Conservation (phyloP, 768 basidiomycete genomes). For the Jaapia argillacea region DNA sequence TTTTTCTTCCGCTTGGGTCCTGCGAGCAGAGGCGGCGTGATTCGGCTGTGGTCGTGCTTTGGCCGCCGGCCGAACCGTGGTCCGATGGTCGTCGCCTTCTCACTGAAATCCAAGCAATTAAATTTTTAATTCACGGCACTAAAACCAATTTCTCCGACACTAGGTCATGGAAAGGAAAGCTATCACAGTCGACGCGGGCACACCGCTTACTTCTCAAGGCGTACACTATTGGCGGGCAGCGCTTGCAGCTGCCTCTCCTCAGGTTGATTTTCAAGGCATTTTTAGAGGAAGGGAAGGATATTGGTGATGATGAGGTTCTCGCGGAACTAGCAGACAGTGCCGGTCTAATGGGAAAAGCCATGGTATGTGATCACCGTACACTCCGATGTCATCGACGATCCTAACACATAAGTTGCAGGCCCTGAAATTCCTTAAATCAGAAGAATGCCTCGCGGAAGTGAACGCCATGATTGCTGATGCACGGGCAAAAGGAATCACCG, state of each 20-base stretch:
- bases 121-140: too few species aligned
- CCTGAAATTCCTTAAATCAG: conserved; percentile 49
- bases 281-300: conserved; percentile 55
- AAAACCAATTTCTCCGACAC: too few species aligned
- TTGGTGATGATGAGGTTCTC: conserved; percentile 48
- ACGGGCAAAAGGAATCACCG: conserved; percentile 57
- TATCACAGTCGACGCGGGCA: conserved; percentile 57
- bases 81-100: too few species aligned
- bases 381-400: neutral
- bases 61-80: too few species aligned
- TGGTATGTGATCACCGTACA: conserved; percentile 32
- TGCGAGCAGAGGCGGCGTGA: too few species aligned
- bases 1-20: too few species aligned
- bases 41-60: too few species aligned
- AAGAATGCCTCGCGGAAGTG: conserved; percentile 58
- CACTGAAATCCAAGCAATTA: too few species aligned
- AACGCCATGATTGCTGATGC: conserved; percentile 52
- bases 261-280: conserved; percentile 55
- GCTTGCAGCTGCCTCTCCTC: conserved; percentile 46
- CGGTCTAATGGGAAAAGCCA: conserved; percentile 45
- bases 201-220: conserved; percentile 70
- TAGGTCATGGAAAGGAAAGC: conserved; percentile 29
- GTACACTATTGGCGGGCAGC: conserved; percentile 48
- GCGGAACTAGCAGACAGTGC: conserved; percentile 44
- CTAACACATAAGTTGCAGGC: conserved; percentile 30